Evolutionary conservation across 2,329 filamentous ascomycete species (phyloP).

Genomic region (Emydomyces testavorans): DNA sequence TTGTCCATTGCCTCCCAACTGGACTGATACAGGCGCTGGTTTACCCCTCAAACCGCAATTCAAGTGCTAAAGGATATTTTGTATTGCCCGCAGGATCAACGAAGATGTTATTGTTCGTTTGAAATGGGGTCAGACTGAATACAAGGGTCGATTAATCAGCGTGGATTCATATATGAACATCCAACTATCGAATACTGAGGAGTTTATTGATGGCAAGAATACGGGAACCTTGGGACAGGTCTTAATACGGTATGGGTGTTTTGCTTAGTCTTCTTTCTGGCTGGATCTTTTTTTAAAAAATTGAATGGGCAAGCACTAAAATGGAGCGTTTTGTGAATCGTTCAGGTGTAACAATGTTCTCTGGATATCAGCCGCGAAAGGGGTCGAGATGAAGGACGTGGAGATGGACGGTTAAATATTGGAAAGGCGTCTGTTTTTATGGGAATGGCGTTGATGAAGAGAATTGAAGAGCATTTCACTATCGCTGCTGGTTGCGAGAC

Average conservation of each 20-base stretch:
- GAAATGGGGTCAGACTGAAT: slow-evolving; percentile 97
- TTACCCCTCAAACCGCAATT: background rate
- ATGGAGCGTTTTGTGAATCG: background rate
- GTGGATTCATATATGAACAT: slow-evolving; percentile 99
- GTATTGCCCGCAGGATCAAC: slow-evolving; percentile 53
- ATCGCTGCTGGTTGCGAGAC: background rate
- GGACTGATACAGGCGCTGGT: background rate
- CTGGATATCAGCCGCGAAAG: slow-evolving; percentile 59
- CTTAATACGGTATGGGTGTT: slow-evolving; percentile 58
- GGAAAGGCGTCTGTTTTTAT: background rate
- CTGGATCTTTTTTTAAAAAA: too few relatives aligned
- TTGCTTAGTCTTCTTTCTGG: too few relatives aligned
- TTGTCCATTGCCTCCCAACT: background rate
- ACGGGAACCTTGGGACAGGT: slow-evolving; percentile 81
- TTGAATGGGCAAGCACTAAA: background rate
- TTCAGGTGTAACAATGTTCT: slow-evolving; percentile 89
- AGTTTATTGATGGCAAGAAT: slow-evolving; percentile 80
- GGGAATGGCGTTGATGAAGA: slow-evolving; percentile 3
- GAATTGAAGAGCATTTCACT: background rate
- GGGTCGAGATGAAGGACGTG: slow-evolving; percentile 38
- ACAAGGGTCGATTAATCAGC: slow-evolving; percentile 83
- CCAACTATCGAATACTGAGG: slow-evolving; percentile 78
- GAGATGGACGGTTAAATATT: slow-evolving; percentile 21
- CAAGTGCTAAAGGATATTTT: background rate
- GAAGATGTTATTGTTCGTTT: slow-evolving; percentile 82